Evolutionary conservation across 2,329 filamentous ascomycete species (phyloP).

Genomic region (Lojkania enalia): DNA sequence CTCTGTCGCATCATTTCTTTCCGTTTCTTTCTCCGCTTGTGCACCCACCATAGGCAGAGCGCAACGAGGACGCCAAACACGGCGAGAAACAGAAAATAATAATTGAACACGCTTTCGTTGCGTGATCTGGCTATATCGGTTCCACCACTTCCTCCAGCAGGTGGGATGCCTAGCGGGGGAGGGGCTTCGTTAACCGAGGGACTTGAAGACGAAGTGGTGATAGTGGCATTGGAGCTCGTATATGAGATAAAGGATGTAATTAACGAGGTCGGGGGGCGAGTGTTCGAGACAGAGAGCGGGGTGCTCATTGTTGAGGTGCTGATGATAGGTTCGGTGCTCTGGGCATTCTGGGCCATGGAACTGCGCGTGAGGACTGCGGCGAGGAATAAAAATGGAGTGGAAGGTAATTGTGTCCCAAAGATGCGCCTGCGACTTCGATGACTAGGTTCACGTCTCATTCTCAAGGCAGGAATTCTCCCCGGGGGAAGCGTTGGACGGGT

Average conservation of each 20-base stretch:
- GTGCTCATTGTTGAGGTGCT: conserved; percentile 7
- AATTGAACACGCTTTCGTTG: conserved; percentile 45
- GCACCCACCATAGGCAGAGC: conserved; percentile 49
- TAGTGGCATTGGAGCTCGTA: conserved; percentile 8
- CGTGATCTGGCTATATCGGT: conserved; percentile 4
- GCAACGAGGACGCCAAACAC: conserved; percentile 53
- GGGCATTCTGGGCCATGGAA: conserved; percentile 40
- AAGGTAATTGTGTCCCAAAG: background rate
- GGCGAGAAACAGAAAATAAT: conserved; percentile 62
- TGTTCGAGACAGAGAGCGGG: conserved; percentile 2
- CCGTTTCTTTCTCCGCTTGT: conserved; percentile 47
- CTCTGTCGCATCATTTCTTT: conserved; percentile 29
- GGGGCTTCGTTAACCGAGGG: background rate
- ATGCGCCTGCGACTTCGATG: background rate
- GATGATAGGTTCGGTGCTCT: conserved; percentile 13
- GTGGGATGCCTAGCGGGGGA: conserved; percentile 13
- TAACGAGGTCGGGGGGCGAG: conserved; percentile 3
- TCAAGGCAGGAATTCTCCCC: conserved; percentile 1
- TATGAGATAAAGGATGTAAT: conserved; percentile 11
- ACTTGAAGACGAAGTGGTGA: conserved; percentile 3
- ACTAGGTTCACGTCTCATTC: conserved; percentile 1
- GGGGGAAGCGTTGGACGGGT: background rate
- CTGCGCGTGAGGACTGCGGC: conserved; percentile 41
- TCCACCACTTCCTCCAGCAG: conserved; percentile 7
- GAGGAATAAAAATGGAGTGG: conserved; percentile 14